Evolutionary conservation across 208 protist species (phyloP), one percentile per base, ranked within the genome.

Genomic region (Herpetomonas samuelpessoai): DNA sequence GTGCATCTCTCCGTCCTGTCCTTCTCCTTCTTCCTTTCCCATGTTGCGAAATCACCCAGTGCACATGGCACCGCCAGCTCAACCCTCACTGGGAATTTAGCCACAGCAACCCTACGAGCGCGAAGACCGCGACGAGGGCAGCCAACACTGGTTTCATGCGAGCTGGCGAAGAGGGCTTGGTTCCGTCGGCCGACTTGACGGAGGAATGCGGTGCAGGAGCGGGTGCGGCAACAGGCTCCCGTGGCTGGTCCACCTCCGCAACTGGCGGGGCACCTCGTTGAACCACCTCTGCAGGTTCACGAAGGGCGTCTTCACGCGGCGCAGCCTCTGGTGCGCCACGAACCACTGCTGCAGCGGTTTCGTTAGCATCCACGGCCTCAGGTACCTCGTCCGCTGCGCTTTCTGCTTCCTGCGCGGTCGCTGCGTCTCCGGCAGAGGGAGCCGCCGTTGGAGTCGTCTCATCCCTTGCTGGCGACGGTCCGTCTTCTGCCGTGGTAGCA

Each of bases 401-500:
- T 6, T 3, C 41, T 52, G 29, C 41, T 38, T 22, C 30, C 4
- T 39, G 26, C 18, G 12, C 30, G 25, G 12, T 22, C 10, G 3
- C 4, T 6, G 48, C 48, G 2, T 24, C 10, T 3, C 9, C 18
- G 3, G 41, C 24, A n/a, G 24, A n/a, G 3, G 26, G 10, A 2
- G 41, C 6, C 6, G 41, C 28, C 7, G 38, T 44, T 7, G 31
- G 7, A 3, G 30, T 16, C 14, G 57, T 22, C 16, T 16, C 24
- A 27, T 31, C 44, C n/a, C n/a, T 14, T 31, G 24, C 25, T 30
- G 3, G 26, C 35, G 21, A 10, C 1, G 19, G 16, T n/a, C 45
- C n/a, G 35, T 16, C 26, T 19, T 4, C 19, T 2, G 31, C 44
- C 47, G 52, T 54, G 44, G 67, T 38, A 9, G 44, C 49, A 28